Percentiles rank a stretch among this genome's conserved stretches.
Conservation (phyloP, 169 alveolate species). For the Eimeria praecox region DNA sequence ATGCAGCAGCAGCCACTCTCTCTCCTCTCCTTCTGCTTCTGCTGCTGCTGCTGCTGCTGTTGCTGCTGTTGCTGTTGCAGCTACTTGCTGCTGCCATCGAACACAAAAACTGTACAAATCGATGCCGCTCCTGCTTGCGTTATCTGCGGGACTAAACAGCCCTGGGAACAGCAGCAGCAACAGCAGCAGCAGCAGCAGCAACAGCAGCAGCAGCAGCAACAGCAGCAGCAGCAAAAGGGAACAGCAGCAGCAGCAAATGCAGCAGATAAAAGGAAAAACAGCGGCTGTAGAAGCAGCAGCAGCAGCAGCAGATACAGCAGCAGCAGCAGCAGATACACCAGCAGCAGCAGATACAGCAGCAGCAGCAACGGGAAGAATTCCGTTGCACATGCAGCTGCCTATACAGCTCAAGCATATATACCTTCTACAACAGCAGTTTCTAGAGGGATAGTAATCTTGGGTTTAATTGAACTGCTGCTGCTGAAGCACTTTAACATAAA, state of each 20-base stretch:
- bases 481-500: slow-evolving; percentile 64
- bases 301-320: no score
- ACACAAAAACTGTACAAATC: slow-evolving; percentile 59
- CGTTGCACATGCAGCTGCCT: neutral
- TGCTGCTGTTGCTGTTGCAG: slow-evolving; percentile 32
- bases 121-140: slow-evolving; percentile 46
- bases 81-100: slow-evolving; percentile 64
- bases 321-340: no score
- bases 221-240: neutral
- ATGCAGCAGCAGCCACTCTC: slow-evolving; percentile 60
- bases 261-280: slow-evolving; percentile 19
- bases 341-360: no score
- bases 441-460: slow-evolving; percentile 52
- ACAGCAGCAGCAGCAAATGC: slow-evolving; percentile 51
- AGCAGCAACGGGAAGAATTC: neutral
- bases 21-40: slow-evolving; percentile 61
- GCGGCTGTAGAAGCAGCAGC: neutral
- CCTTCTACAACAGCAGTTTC: slow-evolving; percentile 70
- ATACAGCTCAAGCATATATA: neutral
- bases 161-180: no score
- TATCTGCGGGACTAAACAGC: slow-evolving; percentile 32
- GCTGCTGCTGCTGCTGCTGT: slow-evolving; percentile 10
- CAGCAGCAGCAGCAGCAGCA: no score
- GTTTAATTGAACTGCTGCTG: slow-evolving; percentile 59
- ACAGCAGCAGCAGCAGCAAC: no score